Conservation (phyloP, 345 rosid species). For the Cardamine resedifolia region DNA sequence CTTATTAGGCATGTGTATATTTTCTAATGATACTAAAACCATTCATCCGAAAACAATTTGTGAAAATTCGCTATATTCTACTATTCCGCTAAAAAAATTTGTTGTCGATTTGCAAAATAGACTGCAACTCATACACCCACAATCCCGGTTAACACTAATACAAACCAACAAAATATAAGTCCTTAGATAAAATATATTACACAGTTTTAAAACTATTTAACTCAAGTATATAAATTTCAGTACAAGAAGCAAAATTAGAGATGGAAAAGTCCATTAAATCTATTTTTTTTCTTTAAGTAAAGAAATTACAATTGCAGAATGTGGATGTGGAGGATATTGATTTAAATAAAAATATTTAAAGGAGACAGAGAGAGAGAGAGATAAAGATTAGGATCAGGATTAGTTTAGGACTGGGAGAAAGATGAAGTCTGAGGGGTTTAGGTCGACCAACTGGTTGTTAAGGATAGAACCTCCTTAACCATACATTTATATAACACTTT, state of each 20-base stretch:
- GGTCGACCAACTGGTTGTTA: constrained; percentile 96
- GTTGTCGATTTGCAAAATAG: not conserved
- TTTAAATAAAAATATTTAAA: not conserved
- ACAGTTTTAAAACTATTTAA: no score
- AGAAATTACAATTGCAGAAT: not conserved
- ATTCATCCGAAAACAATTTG: not conserved
- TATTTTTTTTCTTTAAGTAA: no score
- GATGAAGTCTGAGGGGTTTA: constrained; percentile 63
- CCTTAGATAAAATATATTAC: no score
- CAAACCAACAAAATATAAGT: not conserved
- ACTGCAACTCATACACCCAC: not conserved
- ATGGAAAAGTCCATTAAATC: not conserved
- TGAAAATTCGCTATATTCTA: not conserved
- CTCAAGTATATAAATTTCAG: not conserved
- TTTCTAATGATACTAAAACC: not conserved
- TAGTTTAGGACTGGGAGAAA: constrained; percentile 34
- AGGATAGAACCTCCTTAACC: constrained; percentile 36
- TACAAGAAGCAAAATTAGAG: not conserved
- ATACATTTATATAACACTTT: constrained; percentile 65
- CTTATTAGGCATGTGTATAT: not conserved
- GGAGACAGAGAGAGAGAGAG: not conserved
- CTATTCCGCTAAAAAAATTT: not conserved
- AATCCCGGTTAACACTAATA: not conserved
- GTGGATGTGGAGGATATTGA: constrained; percentile 21
- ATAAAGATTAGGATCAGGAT: constrained; percentile 3